phyloP scores from a whole-genome alignment of 2,329 filamentous ascomycete species.

The Stagonosporopsis chrysanthemi region DNA sequence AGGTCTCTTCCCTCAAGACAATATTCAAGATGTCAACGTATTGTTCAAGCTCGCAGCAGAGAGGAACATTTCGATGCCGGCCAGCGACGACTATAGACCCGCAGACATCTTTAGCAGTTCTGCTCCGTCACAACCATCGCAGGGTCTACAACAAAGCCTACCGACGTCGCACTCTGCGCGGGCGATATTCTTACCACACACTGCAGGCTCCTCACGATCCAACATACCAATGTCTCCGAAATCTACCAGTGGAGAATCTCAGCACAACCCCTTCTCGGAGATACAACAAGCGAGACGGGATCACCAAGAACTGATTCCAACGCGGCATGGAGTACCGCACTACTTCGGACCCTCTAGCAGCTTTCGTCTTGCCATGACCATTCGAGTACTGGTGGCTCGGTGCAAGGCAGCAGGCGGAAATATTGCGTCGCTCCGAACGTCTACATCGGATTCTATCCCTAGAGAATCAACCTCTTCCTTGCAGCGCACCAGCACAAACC shows the following conservation, averaged over 20 bases:
- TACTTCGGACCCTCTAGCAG: conserved; percentile 41
- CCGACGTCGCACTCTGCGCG: conserved; percentile 10
- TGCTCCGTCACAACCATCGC: conserved; percentile 9
- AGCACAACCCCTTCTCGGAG: conserved; percentile 27
- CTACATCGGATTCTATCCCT: conserved; percentile 15
- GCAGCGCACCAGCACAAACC: conserved; percentile 23
- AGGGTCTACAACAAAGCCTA: conserved; percentile 12
- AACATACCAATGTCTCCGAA: conserved; percentile 15
- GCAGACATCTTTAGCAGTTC: conserved; percentile 38
- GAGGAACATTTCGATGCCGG: conserved; percentile 51
- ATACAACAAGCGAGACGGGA: conserved; percentile 19
- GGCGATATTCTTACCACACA: conserved; percentile 13
- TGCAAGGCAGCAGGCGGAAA: conserved; percentile 29
- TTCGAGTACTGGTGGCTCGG: conserved; percentile 30
- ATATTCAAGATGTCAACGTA: conserved; percentile 50
- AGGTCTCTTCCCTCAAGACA: conserved; percentile 52
- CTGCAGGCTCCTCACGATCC: conserved; percentile 17
- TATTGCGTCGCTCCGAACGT: conserved; percentile 12
- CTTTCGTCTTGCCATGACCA: conserved; percentile 35
- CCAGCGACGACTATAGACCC: conserved; percentile 34
- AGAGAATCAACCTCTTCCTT: conserved; percentile 14
- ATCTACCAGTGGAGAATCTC: conserved; percentile 19
- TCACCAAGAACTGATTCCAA: conserved; percentile 28
- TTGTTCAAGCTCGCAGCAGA: conserved; percentile 52
- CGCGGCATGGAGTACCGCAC: conserved; percentile 30